Base-by-base conservation (phyloP, 2,329 filamentous ascomycete species). In the Thelonectria blattea region DNA sequence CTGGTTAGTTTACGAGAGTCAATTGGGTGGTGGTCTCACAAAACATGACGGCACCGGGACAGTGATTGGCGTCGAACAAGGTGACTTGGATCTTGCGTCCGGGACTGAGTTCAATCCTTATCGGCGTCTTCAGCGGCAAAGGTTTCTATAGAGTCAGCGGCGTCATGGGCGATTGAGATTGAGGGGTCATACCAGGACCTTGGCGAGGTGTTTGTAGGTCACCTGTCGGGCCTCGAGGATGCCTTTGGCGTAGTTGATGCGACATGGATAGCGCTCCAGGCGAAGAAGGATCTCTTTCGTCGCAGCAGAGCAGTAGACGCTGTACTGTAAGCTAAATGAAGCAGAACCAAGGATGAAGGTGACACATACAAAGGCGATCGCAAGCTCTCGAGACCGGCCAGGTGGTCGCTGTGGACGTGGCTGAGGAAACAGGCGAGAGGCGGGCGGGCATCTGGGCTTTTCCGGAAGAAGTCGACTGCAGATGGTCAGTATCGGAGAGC, bases 401-500 rank as follows among this genome's bases (percentile, higher is more conserved):
- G 83, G 75, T 97, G 94, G 69, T 97, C 93, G 65, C 90, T 96
- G 73, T 97, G 94, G 2, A 96, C 88, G 83, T 98, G 94, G 75
- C 91, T 96, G 24, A 98, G 81, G 72, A 98, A 97, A 74, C 90
- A 95, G 15, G 91, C 93, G 56, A 95, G 76, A 0, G 92, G 91
- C 4, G 90, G 83, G 15, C 77, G 82, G 15, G 76, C 76, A 6
- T 79, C 79, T 4, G 80, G 77, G 48, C 82, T 80, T 15, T 77
- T 78, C 22, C 91, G 86, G 69, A 97, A 97, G 78, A 88, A 92
- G 76, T 97, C 93, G 65, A 97, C 89, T 91, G 10, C 15, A 22
- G 15, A 6, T n/a, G 17, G 12, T 69, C 10, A 62, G 61, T 62
- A 18, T 12, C 15, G 18, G 10, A 22, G 42, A 15, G 1, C 42